Percentiles rank a stretch among this genome's conserved stretches.
Evolutionary conservation across 371 early-diverging fungal genomes (phyloP).

Genomic region (Mortierella sp.): DNA sequence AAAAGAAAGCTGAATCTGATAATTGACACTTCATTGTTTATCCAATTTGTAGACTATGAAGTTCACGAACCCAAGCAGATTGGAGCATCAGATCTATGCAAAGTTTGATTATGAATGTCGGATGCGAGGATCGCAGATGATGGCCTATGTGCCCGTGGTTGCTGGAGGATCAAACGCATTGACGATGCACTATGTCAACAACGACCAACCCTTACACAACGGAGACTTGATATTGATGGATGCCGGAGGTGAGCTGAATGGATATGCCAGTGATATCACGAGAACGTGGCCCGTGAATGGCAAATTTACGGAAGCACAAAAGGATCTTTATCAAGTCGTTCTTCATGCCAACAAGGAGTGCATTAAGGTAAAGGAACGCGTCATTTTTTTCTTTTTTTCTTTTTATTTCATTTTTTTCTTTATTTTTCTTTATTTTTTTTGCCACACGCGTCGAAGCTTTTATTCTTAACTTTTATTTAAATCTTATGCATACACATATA

Average conservation of each 20-base stretch:
- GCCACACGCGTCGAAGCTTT: neutral
- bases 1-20: too few species aligned
- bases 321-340: conserved; percentile 87
- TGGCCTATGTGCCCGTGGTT: conserved; percentile 97
- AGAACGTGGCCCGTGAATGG: conserved; percentile 96
- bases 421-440: too few species aligned
- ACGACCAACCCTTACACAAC: conserved; percentile 79
- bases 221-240: conserved; percentile 92
- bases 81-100: conserved; percentile 84
- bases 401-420: too few species aligned
- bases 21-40: neutral
- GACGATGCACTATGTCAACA: conserved; percentile 94
- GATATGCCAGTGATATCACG: conserved; percentile 93
- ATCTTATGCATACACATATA: too few species aligned
- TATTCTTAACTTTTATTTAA: neutral
- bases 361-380: conserved; percentile 73
- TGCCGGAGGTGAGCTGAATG: conserved; percentile 91
- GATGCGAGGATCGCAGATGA: conserved; percentile 75
- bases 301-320: conserved; percentile 84
- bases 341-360: conserved; percentile 87
- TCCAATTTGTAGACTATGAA: conserved; percentile 64
- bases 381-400: too few species aligned
- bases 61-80: conserved; percentile 73
- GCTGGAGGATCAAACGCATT: conserved; percentile 93
- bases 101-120: conserved; percentile 82